phyloP scores from a whole-genome alignment of 2,329 filamentous ascomycete species.

The Coniochaeta sp. region DNA sequence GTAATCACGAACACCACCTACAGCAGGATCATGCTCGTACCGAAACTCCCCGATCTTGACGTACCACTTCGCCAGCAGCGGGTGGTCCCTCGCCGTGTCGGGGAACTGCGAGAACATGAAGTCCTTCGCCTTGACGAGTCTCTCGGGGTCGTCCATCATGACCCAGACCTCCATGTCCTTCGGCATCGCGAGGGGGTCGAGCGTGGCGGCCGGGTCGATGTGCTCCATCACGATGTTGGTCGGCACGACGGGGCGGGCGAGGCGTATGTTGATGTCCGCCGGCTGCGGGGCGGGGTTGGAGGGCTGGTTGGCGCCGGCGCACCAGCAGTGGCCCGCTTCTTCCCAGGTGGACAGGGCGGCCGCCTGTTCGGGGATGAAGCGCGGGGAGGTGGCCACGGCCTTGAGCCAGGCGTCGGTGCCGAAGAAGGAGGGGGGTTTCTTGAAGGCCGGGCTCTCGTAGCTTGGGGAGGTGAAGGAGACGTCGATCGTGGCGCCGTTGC shows the following conservation, averaged over 20 bases:
- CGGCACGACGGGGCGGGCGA: slow-evolving; percentile 53
- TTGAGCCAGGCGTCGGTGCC: slow-evolving; percentile 19
- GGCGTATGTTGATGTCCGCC: slow-evolving; percentile 58
- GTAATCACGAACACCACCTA: slow-evolving; percentile 44
- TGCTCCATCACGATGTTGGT: slow-evolving; percentile 69
- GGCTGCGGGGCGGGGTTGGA: slow-evolving; percentile 32
- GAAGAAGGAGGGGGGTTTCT: slow-evolving; percentile 14
- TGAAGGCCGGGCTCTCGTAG: slow-evolving; percentile 27
- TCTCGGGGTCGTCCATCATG: slow-evolving; percentile 39
- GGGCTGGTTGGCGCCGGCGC: slow-evolving; percentile 44
- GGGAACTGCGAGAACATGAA: slow-evolving; percentile 38
- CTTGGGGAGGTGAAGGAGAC: slow-evolving; percentile 51
- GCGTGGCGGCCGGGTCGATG: slow-evolving; percentile 53
- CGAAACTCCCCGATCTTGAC: slow-evolving; percentile 51
- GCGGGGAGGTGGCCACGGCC: slow-evolving; percentile 7
- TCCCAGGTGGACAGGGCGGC: slow-evolving; percentile 63
- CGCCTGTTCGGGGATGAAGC: slow-evolving; percentile 28
- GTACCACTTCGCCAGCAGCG: slow-evolving; percentile 31
- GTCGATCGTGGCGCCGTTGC: slow-evolving; percentile 61
- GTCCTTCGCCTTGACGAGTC: slow-evolving; percentile 31
- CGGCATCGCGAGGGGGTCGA: slow-evolving; percentile 57
- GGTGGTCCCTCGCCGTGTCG: slow-evolving; percentile 15
- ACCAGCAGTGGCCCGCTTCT: slow-evolving; percentile 85
- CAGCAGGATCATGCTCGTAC: slow-evolving; percentile 38
- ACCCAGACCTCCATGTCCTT: slow-evolving; percentile 65